Evolutionary conservation across 176 grass and related monocot species (phyloP).

Genomic region (Zizania latifolia): DNA sequence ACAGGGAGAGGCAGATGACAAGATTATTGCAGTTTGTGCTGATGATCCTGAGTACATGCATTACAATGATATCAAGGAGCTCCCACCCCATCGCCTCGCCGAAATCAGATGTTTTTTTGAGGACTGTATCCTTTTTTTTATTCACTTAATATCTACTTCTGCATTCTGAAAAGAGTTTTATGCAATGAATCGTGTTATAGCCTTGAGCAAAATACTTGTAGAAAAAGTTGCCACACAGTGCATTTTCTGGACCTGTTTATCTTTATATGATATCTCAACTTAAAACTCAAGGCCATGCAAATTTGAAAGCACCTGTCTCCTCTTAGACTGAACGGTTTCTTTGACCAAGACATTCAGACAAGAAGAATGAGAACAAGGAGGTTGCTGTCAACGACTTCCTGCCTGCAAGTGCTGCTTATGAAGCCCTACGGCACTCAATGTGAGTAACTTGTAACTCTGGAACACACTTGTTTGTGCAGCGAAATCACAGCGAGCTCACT

Average conservation of each 20-base stretch:
- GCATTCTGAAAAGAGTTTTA: neutral
- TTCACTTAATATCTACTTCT: neutral
- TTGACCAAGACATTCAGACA: slow-evolving; percentile 55
- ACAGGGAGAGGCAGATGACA: slow-evolving; percentile 93
- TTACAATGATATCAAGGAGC: slow-evolving; percentile 88
- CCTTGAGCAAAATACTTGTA: neutral
- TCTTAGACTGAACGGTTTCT: slow-evolving; percentile 21
- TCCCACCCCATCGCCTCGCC: slow-evolving; percentile 91
- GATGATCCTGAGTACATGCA: slow-evolving; percentile 98
- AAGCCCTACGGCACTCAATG: slow-evolving; percentile 83
- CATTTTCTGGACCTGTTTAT: neutral
- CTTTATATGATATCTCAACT: neutral
- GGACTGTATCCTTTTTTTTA: slow-evolving; percentile 77
- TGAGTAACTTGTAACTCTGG: slow-evolving; percentile 19
- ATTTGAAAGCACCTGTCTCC: neutral
- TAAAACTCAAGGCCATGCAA: neutral
- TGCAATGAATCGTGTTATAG: neutral
- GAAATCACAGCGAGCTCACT: neutral
- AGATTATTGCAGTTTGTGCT: slow-evolving; percentile 97
- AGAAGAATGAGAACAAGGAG: slow-evolving; percentile 99
- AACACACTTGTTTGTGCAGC: neutral
- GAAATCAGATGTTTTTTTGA: slow-evolving; percentile 97
- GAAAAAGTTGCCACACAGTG: neutral
- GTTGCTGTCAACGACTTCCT: slow-evolving; percentile 95
- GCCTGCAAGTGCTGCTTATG: slow-evolving; percentile 49